Base-by-base conservation (phyloP, 306 rosid species). In the Lupinus albus region DNA sequence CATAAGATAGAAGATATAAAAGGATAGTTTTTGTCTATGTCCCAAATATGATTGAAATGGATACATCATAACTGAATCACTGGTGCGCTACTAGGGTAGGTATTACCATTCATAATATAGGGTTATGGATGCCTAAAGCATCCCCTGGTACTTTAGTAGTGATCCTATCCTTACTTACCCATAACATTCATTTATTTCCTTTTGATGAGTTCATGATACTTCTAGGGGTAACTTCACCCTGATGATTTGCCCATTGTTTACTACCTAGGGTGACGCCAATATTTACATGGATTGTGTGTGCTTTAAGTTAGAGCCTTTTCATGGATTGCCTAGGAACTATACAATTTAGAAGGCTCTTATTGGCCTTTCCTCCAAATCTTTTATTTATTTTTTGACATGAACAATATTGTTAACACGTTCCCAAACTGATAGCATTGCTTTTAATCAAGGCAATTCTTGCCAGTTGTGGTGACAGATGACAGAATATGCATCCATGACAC, bases 141-240 rank as follows among this genome's bases (percentile, higher is more conserved):
- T 54, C 55, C 48, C 28, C 3, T 54, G 44, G 49, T 44, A 39
- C 54, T 20, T 25, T 60, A 6, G 68, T 39, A 64, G 35, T 45
- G 35, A 18, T 21, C 51, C 14, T 62, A 8, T 25, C 58, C 49
- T 56, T 36, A 35, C 20, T 56, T 36, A 35, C 20, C 36, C 25
- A 13, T 49, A 55, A 33, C 33, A 64, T 20, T 69, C 53, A 13
- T 18, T 44, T 61, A 30, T 51, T 68, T 32, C 42, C 52, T 41
- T 54, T 68, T 76, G 49, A 68, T 33, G 66, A 61, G 60, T 25
- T 52, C 46, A 42, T 61, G 66, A 18, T 51, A 61, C 28, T 59
- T 57, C 36, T 7, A 36, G 68, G 47, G 28, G 56, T 64, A 68
- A 46, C 33, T 53, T 49, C 21, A 36, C 38, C 61, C 41, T 71